Conservation (phyloP, 2,329 filamentous ascomycete genomes). For the Diatrype stigma region DNA sequence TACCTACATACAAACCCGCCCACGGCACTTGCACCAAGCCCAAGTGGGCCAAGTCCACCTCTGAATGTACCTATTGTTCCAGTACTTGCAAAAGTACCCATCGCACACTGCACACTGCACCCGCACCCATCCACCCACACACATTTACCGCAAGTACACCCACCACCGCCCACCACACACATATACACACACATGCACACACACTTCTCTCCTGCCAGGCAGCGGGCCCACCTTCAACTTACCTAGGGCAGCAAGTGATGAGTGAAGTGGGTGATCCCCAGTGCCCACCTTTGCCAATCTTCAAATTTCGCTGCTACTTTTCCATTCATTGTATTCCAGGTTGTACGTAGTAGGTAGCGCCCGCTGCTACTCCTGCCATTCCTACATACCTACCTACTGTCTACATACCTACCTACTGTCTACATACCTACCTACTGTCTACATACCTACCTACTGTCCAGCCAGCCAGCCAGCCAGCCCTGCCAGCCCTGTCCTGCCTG, state of each 20-base stretch:
- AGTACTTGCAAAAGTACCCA: no score
- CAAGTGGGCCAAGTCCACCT: background rate
- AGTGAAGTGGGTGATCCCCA: slow-evolving; percentile 17
- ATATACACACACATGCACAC: background rate
- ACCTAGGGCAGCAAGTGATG: background rate
- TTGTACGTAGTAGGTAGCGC: no score
- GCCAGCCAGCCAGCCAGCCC: no score
- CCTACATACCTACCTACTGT: background rate
- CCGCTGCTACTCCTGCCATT: background rate
- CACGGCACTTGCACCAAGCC: background rate
- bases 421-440: slow-evolving; percentile 1
- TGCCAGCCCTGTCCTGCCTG: no score
- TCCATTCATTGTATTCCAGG: slow-evolving; percentile 6
- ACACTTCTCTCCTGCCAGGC: background rate
- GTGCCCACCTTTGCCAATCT: slow-evolving; percentile 27
- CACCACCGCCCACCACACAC: background rate
- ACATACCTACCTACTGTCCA: background rate
- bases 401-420: slow-evolving; percentile 5
- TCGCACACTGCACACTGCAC: background rate
- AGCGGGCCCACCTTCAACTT: background rate
- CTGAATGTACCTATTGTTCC: no score
- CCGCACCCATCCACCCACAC: slow-evolving; percentile 5
- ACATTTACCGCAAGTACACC: slow-evolving; percentile 6
- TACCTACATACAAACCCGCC: background rate
- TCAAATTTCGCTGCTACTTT: slow-evolving; percentile 24